phyloP scores from a whole-genome alignment of 768 basidiomycete genomes.

The Termitomyces sp. region DNA sequence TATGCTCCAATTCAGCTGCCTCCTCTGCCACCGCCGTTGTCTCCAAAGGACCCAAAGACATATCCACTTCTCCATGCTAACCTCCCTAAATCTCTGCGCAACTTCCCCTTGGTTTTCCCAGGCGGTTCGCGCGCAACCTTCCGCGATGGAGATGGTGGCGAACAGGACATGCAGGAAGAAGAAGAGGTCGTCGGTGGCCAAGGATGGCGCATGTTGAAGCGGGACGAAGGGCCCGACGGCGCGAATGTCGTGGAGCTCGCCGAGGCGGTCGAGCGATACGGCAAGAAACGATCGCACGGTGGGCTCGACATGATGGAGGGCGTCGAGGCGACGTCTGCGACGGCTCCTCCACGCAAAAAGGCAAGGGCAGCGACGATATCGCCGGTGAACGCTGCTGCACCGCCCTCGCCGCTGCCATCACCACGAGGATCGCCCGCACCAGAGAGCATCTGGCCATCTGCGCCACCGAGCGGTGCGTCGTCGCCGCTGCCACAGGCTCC shows the following conservation, averaged over 20 bases:
- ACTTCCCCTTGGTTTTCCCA: constrained; percentile 78
- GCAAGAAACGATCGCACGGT: constrained; percentile 77
- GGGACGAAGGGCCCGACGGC: constrained; percentile 53
- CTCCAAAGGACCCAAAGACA: constrained; percentile 74
- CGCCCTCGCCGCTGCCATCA: constrained; percentile 81
- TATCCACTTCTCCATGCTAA: constrained; percentile 77
- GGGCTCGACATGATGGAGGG: constrained; percentile 52
- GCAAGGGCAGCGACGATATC: constrained; percentile 61
- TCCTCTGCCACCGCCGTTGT: constrained; percentile 62
- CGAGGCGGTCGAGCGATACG: constrained; percentile 84
- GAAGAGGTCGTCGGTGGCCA: constrained; percentile 59
- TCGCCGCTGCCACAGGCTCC: constrained; percentile 69
- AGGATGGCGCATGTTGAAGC: constrained; percentile 75
- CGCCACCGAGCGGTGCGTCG: constrained; percentile 74
- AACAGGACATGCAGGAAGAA: constrained; percentile 69
- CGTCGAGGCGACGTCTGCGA: constrained; percentile 41
- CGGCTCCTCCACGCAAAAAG: constrained; percentile 73
- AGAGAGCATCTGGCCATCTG: constrained; percentile 74
- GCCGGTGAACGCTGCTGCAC: constrained; percentile 70
- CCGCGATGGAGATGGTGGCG: constrained; percentile 61
- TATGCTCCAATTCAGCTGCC: constrained; percentile 88
- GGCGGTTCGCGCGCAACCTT: constrained; percentile 80
- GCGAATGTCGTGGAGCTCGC: constrained; percentile 57
- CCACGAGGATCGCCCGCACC: constrained; percentile 83
- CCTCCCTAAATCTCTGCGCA: constrained; percentile 68